Percentiles rank a stretch among this genome's conserved stretches.
phyloP scores from a whole-genome alignment of 305 asterid species.

The Fraxinus albicans region DNA sequence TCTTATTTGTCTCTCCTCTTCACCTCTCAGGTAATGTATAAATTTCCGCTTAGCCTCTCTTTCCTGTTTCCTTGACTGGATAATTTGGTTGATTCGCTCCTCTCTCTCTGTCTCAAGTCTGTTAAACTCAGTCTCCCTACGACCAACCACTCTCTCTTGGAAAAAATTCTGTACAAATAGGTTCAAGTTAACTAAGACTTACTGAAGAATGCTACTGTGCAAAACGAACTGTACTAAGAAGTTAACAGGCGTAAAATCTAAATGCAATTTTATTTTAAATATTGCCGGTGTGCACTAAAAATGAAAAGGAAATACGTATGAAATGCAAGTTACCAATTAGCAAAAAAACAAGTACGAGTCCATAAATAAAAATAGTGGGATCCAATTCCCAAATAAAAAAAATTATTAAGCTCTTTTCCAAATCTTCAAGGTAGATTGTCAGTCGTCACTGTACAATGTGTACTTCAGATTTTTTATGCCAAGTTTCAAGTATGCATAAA shows the following conservation, averaged over 20 bases:
- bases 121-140: slow-evolving; percentile 54
- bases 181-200: background rate
- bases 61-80: slow-evolving; percentile 63
- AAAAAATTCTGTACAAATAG: slow-evolving; percentile 46
- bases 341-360: background rate
- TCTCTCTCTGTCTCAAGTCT: slow-evolving; percentile 61
- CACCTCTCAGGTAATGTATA: slow-evolving; percentile 60
- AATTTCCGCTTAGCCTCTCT: slow-evolving; percentile 68
- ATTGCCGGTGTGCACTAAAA: background rate
- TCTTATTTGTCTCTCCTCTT: slow-evolving; percentile 75
- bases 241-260: background rate
- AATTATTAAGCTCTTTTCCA: background rate
- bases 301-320: background rate
- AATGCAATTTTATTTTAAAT: background rate
- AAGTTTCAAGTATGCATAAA: background rate
- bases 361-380: background rate
- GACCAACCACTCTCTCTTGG: slow-evolving; percentile 56
- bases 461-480: background rate
- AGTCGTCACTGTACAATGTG: background rate
- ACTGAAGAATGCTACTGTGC: background rate
- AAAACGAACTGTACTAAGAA: background rate
- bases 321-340: background rate
- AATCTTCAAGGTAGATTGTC: background rate
- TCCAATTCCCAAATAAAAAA: background rate
- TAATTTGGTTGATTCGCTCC: slow-evolving; percentile 51